Evolutionary conservation across 768 basidiomycete genomes (phyloP).

Genomic region (Phlebiopsis flavidoalba): DNA sequence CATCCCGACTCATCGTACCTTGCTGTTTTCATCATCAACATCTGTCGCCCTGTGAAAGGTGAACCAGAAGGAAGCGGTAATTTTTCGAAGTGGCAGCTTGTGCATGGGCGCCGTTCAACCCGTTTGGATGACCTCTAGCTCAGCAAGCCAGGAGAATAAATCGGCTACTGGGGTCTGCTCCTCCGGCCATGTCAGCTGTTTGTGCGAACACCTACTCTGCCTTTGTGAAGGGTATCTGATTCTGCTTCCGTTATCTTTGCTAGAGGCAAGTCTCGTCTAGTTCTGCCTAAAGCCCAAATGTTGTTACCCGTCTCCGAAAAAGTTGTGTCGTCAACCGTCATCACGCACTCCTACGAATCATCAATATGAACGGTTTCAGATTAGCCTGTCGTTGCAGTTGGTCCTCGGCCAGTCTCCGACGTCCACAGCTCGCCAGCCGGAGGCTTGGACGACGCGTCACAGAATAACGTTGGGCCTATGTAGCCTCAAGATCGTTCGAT

Average conservation of each 20-base stretch:
- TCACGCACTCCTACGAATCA: not conserved
- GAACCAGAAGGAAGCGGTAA: constrained; percentile 57
- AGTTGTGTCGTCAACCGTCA: constrained; percentile 17
- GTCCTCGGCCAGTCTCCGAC: constrained; percentile 50
- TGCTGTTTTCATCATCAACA: constrained; percentile 55
- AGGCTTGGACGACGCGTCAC: constrained; percentile 40
- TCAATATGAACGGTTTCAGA: constrained; percentile 36
- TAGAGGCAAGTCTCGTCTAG: constrained; percentile 47
- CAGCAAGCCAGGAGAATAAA: constrained; percentile 63
- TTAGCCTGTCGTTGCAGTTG: constrained; percentile 26
- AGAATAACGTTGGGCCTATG: constrained; percentile 45
- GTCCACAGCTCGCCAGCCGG: constrained; percentile 33
- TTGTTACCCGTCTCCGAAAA: constrained; percentile 54
- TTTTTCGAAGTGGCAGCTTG: constrained; percentile 19
- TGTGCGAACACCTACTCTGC: constrained; percentile 43
- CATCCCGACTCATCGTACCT: constrained; percentile 52
- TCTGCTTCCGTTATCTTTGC: constrained; percentile 51
- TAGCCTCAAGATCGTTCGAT: constrained; percentile 41
- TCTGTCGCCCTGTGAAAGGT: constrained; percentile 36
- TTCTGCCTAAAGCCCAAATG: constrained; percentile 42
- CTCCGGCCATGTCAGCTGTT: constrained; percentile 71
- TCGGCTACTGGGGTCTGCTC: constrained; percentile 77
- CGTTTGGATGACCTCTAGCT: constrained; percentile 37
- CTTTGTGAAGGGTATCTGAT: constrained; percentile 39
- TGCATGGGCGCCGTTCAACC: too few species aligned